Evolutionary conservation across 805 yeast species (phyloP), one percentile per base, ranked within the genome.

Genomic region (Priceomyces melissophilus): DNA sequence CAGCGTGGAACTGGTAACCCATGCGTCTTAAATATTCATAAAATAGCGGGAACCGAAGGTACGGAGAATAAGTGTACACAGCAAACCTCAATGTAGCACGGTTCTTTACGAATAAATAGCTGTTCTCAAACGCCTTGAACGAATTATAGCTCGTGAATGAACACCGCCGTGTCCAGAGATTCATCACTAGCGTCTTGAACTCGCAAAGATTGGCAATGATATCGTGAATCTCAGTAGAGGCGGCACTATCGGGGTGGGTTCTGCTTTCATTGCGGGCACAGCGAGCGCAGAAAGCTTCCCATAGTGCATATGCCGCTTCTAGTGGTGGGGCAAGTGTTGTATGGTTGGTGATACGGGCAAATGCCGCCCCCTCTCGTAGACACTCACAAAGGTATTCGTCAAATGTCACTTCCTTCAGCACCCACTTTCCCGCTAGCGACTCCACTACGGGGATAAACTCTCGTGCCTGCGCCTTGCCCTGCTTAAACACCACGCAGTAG

Each of bases 1-100:
- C 15, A n/a, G 39, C 17, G 26, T 32, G 28, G 23, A 45, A 41
- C 9, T 35, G 15, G 27, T 30, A 27, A 17, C 46, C 43, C 32
- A 32, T 15, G n/a, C 14, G 14, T 5, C 25, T 14, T 23, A 60
- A 16, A 25, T 50, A 47, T 10, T 44, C 44, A 44, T 59, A 57
- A 39, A 61, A 59, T 10, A 35, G 39, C 3, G 61, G 63, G 39
- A 58, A 62, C 30, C 54, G 36, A 12, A 61, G 35, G 9, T 48
- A 49, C 1, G 65, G 65, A 4, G 57, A 52, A 17, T 48, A 47
- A 0, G 65, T 59, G 33, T 47, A 50, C 16, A 50, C n/a, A 25
- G 44, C 44, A 30, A 47, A 43, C 32, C 49, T 46, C 20, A 52
- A 35, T 15, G 31, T 42, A 3, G 34, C 16, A 30, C 45, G 49